Evolutionary conservation across 352 stramenopile species (phyloP), one percentile per base, ranked within the genome.

Genomic region (Aphanomyces astaci): DNA sequence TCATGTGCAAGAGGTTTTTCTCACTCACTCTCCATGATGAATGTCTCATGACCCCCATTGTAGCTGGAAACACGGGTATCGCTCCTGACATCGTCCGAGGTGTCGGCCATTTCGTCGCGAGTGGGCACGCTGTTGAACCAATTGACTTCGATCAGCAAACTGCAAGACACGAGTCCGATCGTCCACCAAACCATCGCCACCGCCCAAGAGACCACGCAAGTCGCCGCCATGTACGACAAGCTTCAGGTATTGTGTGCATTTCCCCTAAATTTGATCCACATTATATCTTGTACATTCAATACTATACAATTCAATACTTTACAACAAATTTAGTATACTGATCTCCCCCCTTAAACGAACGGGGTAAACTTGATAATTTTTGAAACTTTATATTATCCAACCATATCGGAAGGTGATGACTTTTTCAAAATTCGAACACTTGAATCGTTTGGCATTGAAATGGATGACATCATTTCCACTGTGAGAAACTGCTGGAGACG

Each of bases 91-190:
- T 78, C 89, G 48, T 88, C 89, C 64, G 89, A 89, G 71, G 45
- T 94, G 46, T 83, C 91, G 68, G 77, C 85, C 3, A 81, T 94
- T 31, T 92, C 89, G 73, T 81, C 78, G 31, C 85, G 85, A 39
- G 89, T 84, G 4, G 85, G 82, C 1, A 83, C 82, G 45, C 76
- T 94, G 1, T 74, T 92, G 63, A 82, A 92, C 64, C 81, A 94
- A 27, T 81, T 94, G 48, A 87, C 79, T 39, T 69, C 90, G 43
- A 75, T 94, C 4, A 81, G 80, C 63, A 94, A 94, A 71, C 73
- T 94, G 22, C 89, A 90, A 24, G 83, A 94, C 63, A 81, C 80
- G 10, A 73, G 59, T 32, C 39, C 80, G 39, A 75, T 75, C 56
- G 81, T 88, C 3, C 80, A 90, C 54, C 74, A 73, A 22, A 74